A percentile compares a stretch with the other conserved stretches of the same genome.
phyloP scores from a whole-genome alignment of 768 basidiomycete genomes.

The Leccinum subgranulosum region DNA sequence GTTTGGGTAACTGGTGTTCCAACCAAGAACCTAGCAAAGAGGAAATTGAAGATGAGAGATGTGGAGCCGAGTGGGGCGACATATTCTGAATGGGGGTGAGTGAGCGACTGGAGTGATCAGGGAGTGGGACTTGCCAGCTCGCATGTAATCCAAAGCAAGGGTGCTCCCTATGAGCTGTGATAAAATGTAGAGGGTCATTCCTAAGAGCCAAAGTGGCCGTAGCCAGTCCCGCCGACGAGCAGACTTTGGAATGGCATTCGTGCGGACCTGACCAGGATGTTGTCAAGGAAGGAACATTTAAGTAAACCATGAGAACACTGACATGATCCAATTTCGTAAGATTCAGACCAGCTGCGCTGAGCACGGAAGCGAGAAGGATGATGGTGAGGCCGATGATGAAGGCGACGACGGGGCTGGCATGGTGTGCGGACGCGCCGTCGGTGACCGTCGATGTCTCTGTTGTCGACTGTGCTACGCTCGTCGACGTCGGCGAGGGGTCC shows the following conservation, averaged over 20 bases:
- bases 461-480: constrained; percentile 13
- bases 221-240: constrained; percentile 74
- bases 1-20: constrained; percentile 81
- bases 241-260: constrained; percentile 71
- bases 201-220: constrained; percentile 85
- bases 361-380: constrained; percentile 76
- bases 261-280: constrained; percentile 54
- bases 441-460: constrained; percentile 14
- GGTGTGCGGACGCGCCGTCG: constrained; percentile 32
- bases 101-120: constrained; percentile 2
- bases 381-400: constrained; percentile 88
- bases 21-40: constrained; percentile 87
- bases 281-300: neutral
- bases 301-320: constrained; percentile 24
- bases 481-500: constrained; percentile 15
- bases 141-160: constrained; percentile 83
- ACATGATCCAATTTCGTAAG: constrained; percentile 93
- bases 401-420: constrained; percentile 57
- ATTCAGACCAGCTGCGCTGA: constrained; percentile 92
- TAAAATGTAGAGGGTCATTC: constrained; percentile 91
- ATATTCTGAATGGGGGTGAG: constrained; percentile 58
- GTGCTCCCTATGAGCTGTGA: constrained; percentile 88
- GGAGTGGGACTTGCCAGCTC: constrained; percentile 54
- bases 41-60: constrained; percentile 93
- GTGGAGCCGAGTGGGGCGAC: constrained; percentile 94